These are phyloP conservation scores for Dryadomyces quercus-mongolicae DNA, from an alignment of 2,329 filamentous ascomycete species.

Conservation along the genomic window DNA sequence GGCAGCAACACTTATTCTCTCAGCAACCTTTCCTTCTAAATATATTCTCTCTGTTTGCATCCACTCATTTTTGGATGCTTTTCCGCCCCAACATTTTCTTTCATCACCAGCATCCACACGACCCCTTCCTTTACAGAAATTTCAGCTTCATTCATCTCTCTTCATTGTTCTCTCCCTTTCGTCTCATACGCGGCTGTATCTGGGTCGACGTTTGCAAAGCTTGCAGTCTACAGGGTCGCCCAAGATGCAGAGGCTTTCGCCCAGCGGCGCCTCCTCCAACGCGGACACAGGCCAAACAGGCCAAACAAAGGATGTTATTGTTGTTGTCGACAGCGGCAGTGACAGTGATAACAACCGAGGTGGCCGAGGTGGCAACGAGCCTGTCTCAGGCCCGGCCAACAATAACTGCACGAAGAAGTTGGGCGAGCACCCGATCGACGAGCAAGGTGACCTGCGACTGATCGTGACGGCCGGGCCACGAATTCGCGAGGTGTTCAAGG, in stretches of 20 bases:
- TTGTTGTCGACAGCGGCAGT: neutral
- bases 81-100: neutral
- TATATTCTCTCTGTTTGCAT: neutral
- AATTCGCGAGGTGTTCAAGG: neutral
- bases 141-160: neutral
- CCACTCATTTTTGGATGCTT: neutral
- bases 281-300: neutral
- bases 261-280: neutral
- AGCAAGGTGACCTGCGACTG: conserved; percentile 3
- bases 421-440: conserved; percentile 6
- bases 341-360: neutral
- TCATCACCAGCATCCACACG: neutral
- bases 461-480: conserved; percentile 1
- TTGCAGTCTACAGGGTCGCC: too few relatives aligned
- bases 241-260: neutral
- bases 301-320: neutral
- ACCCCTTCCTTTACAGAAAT: neutral
- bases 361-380: too few relatives aligned
- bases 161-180: neutral
- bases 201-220: too few relatives aligned
- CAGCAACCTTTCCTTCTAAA: neutral
- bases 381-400: too few relatives aligned
- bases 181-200: too few relatives aligned
- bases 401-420: neutral
- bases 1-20: neutral